phyloP scores from a whole-genome alignment of 306 rosid species.

The Canavalia gladiata region DNA sequence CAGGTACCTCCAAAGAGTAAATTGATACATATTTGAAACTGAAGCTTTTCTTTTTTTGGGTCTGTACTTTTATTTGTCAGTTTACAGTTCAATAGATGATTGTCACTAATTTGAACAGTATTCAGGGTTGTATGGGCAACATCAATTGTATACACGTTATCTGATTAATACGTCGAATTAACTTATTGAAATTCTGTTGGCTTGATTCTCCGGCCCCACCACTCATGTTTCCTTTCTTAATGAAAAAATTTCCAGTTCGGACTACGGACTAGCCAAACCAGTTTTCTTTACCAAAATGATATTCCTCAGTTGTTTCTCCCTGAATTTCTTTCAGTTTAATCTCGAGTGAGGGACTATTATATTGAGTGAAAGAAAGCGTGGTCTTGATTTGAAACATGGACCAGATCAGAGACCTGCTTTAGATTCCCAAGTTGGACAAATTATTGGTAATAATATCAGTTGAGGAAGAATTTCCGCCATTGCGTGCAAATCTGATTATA shows the following conservation, averaged over 20 bases:
- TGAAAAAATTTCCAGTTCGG: background rate
- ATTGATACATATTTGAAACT: slow-evolving; percentile 66
- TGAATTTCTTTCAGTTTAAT: background rate
- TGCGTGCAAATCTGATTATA: background rate
- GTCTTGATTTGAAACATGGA: slow-evolving; percentile 13
- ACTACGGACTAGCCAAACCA: slow-evolving; percentile 10
- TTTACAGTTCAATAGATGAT: slow-evolving; percentile 52
- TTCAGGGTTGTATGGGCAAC: slow-evolving; percentile 40
- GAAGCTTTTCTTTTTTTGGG: slow-evolving; percentile 45
- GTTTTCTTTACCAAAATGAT: slow-evolving; percentile 2
- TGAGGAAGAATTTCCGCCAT: slow-evolving; percentile 3
- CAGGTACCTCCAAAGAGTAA: slow-evolving; percentile 58
- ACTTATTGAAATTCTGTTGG: background rate
- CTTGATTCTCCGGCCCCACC: slow-evolving; percentile 23
- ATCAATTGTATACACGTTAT: slow-evolving; percentile 22
- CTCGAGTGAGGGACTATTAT: background rate
- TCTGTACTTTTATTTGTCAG: slow-evolving; percentile 51
- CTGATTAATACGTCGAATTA: slow-evolving; percentile 33
- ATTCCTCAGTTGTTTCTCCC: background rate
- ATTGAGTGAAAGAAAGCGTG: slow-evolving; percentile 3
- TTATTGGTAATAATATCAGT: background rate
- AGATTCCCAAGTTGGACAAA: slow-evolving; percentile 3
- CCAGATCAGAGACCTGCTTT: background rate
- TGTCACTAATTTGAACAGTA: slow-evolving; percentile 51
- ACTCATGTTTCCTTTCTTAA: background rate